Percentiles rank a stretch among this genome's conserved stretches.
Evolutionary conservation across 2,329 filamentous ascomycete genomes (phyloP).

Genomic region (Trichoderma endophyticum): DNA sequence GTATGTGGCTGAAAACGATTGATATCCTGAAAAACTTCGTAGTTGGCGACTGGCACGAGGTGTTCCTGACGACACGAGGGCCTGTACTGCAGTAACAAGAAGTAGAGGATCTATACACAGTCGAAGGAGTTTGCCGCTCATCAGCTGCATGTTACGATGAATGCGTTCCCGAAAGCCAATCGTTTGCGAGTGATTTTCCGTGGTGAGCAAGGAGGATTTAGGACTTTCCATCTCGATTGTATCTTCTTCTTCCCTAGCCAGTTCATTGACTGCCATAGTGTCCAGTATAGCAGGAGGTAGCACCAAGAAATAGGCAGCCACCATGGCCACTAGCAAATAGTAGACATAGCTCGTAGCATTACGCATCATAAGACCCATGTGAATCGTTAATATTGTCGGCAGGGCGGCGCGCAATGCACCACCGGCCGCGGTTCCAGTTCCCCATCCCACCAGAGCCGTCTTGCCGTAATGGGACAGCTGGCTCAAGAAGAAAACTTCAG

Average conservation of each 20-base stretch:
- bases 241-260: not conserved
- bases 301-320: not conserved
- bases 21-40: not conserved
- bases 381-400: not conserved
- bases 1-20: not conserved
- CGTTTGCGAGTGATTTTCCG: not conserved
- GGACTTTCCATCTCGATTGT: not conserved
- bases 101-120: constrained; percentile 4
- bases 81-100: not conserved
- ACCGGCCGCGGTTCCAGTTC: constrained; percentile 33
- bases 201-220: not conserved
- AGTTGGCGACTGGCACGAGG: not conserved
- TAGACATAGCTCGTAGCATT: not conserved
- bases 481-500: constrained; percentile 34
- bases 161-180: not conserved
- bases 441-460: constrained; percentile 36
- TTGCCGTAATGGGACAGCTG: constrained; percentile 31
- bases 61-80: not conserved
- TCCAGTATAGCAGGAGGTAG: not conserved
- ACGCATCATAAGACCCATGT: not conserved
- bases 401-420: constrained; percentile 19
- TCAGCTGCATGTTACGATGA: not conserved
- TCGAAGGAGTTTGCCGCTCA: not conserved
- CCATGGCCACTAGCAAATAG: not conserved
- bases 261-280: not conserved